Evolutionary conservation across 306 rosid species (phyloP).

Genomic region (Ochetophila trinervis): DNA sequence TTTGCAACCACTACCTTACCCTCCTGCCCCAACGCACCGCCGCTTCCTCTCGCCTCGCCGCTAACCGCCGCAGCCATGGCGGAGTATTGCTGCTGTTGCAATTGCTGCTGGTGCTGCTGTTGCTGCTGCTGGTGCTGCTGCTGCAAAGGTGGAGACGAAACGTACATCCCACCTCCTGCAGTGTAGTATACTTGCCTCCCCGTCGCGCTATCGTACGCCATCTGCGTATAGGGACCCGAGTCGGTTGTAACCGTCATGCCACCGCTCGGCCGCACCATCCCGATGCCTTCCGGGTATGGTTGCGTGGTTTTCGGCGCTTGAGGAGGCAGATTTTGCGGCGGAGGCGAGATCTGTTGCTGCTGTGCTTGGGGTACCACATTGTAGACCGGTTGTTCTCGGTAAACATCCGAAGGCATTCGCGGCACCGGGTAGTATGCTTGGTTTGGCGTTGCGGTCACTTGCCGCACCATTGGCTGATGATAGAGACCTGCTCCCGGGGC

Average conservation of each 20-base stretch:
- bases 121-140: conserved; percentile 14
- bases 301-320: conserved; percentile 41
- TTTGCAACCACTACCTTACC: conserved; percentile 55
- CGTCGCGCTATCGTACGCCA: conserved; percentile 53
- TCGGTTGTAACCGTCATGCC: conserved; percentile 26
- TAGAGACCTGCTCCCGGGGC: conserved; percentile 50
- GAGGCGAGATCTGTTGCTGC: conserved; percentile 29
- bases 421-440: conserved; percentile 71
- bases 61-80: conserved; percentile 18
- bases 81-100: background rate
- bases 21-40: conserved; percentile 58
- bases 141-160: conserved; percentile 36
- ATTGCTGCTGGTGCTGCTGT: background rate
- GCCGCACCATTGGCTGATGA: conserved; percentile 56
- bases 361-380: conserved; percentile 34
- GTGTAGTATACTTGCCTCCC: conserved; percentile 85
- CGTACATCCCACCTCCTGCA: conserved; percentile 43
- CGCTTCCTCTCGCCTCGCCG: conserved; percentile 32
- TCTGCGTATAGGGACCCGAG: conserved; percentile 28
- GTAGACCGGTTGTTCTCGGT: conserved; percentile 73
- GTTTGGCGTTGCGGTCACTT: conserved; percentile 24
- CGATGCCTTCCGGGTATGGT: conserved; percentile 43
- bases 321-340: conserved; percentile 27
- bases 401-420: conserved; percentile 53
- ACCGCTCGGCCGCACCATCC: conserved; percentile 38